Evolutionary conservation across 2,329 filamentous ascomycete species (phyloP).

Genomic region (Trichoderma sp.): DNA sequence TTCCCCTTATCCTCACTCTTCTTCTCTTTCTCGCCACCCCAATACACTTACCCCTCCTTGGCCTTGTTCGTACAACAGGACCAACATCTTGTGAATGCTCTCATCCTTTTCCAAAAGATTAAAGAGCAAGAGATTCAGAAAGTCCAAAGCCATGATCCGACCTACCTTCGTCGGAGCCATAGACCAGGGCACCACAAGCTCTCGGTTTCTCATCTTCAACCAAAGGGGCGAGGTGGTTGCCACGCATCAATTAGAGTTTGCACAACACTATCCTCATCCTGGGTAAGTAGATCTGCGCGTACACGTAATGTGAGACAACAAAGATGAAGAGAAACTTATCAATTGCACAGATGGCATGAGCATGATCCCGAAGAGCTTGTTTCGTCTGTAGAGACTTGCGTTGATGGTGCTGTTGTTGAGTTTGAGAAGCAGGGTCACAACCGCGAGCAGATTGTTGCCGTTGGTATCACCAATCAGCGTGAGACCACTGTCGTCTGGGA

Average conservation of each 20-base stretch:
- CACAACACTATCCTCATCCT: constrained; percentile 70
- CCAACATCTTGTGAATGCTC: constrained; percentile 17
- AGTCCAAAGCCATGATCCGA: constrained; percentile 24
- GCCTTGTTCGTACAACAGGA: background rate
- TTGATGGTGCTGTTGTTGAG: constrained; percentile 67
- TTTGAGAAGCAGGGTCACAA: constrained; percentile 69
- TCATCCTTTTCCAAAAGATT: constrained; percentile 24
- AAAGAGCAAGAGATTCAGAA: background rate
- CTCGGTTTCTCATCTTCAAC: constrained; percentile 77
- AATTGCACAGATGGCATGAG: constrained; percentile 69
- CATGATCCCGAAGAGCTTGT: constrained; percentile 76
- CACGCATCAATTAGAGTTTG: constrained; percentile 73
- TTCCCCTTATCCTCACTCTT: background rate
- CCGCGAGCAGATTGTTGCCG: constrained; percentile 65
- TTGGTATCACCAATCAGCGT: constrained; percentile 81
- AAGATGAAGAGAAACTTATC: background rate
- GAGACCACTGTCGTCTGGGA: constrained; percentile 83
- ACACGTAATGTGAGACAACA: background rate
- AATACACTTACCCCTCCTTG: background rate
- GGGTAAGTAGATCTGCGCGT: constrained; percentile 53
- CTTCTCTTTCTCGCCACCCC: background rate
- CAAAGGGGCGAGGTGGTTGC: constrained; percentile 66
- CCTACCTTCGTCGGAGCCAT: constrained; percentile 68
- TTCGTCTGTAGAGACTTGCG: constrained; percentile 69
- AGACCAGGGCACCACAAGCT: constrained; percentile 77